Percentiles rank a stretch among this genome's conserved stretches.
Evolutionary conservation across 176 grass and related monocot species (phyloP).

Genomic region (Hordeum vulgare): MorexV3_pseudomolecules_assembly NC_058521.1:503126332-503126831

Average conservation of each 20-base stretch:
- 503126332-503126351: constrained; percentile 10
- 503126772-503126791: neutral
- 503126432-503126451: constrained; percentile 37
- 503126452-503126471: neutral
- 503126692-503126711: constrained; percentile 33
- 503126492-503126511: constrained; percentile 38
- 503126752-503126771: neutral
- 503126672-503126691: neutral
- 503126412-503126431: neutral
- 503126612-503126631: constrained; percentile 36
- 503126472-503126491: neutral
- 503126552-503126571: neutral
- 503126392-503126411: too few relatives aligned
- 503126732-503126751: neutral
- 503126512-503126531: neutral
- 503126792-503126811: neutral
- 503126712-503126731: constrained; percentile 32
- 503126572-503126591: neutral
- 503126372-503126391: constrained; percentile 7
- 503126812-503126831: neutral
- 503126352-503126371: constrained; percentile 34
- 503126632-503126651: constrained; percentile 31
- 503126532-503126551: too few relatives aligned
- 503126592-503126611: constrained; percentile 23
- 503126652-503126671: neutral